These are phyloP conservation scores for Neurospora cerealis DNA, from an alignment of 495 filamentous ascomycete species.

Conservation along the genomic window DNA sequence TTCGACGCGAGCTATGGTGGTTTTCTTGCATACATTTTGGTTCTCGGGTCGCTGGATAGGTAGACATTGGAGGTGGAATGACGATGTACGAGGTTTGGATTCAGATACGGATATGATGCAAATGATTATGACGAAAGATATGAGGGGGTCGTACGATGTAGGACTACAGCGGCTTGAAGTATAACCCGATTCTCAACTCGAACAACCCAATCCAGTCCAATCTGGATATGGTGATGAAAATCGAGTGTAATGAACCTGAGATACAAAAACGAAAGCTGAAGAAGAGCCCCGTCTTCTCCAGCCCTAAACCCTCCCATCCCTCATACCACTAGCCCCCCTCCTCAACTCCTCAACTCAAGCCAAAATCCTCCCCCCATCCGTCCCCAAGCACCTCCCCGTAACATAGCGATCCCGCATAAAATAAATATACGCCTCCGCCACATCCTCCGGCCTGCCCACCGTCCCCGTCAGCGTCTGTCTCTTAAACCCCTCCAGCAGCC, in stretches of 20 bases:
- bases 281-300: background rate
- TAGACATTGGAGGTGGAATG: background rate
- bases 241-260: background rate
- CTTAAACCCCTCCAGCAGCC: constrained; percentile 21
- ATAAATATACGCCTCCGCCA: constrained; percentile 54
- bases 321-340: background rate
- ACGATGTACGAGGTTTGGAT: background rate
- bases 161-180: too few relatives aligned
- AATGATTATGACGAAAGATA: background rate
- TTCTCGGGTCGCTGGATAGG: background rate
- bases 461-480: constrained; percentile 28
- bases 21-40: background rate
- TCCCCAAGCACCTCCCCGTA: constrained; percentile 2
- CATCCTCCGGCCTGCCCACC: constrained; percentile 43
- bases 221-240: background rate
- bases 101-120: background rate
- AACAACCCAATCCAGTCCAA: too few relatives aligned
- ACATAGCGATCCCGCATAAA: constrained; percentile 43
- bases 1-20: background rate
- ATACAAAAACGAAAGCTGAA: background rate
- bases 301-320: background rate
- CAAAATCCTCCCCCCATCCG: constrained; percentile 7
- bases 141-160: background rate
- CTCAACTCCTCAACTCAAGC: background rate
- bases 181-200: too few relatives aligned